Evolutionary conservation across 2,329 filamentous ascomycete species (phyloP).

Genomic region (Fusarium sp.): DNA sequence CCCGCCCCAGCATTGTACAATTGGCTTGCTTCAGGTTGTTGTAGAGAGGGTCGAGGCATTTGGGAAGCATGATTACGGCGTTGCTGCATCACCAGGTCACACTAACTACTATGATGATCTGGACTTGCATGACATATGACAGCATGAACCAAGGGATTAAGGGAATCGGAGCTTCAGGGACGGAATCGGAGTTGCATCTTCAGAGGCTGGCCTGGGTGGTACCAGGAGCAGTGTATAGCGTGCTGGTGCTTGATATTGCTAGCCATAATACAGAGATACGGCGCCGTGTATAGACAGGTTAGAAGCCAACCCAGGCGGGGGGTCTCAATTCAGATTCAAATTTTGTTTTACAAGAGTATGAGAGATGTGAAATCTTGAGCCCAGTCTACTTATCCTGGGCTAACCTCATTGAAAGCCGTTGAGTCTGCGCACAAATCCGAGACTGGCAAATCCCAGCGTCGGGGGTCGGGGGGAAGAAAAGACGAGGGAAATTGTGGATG

Average conservation of each 20-base stretch:
- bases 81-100: slow-evolving; percentile 49
- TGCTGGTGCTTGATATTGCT: slow-evolving; percentile 39
- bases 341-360: slow-evolving; percentile 3
- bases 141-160: slow-evolving; percentile 41
- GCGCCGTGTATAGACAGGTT: slow-evolving; percentile 37
- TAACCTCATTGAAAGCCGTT: slow-evolving; percentile 19
- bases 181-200: slow-evolving; percentile 43
- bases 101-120: slow-evolving; percentile 40
- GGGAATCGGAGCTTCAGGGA: slow-evolving; percentile 41
- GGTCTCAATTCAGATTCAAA: slow-evolving; percentile 19
- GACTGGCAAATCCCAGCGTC: slow-evolving; percentile 30
- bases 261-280: slow-evolving; percentile 37
- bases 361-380: background rate
- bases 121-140: slow-evolving; percentile 46
- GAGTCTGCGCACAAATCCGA: slow-evolving; percentile 18
- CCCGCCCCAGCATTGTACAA: slow-evolving; percentile 46
- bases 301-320: slow-evolving; percentile 30
- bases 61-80: slow-evolving; percentile 52
- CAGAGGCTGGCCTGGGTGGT: slow-evolving; percentile 36
- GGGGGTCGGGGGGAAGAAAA: slow-evolving; percentile 45
- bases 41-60: slow-evolving; percentile 48
- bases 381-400: background rate
- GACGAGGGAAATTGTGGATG: slow-evolving; percentile 35
- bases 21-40: slow-evolving; percentile 45
- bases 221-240: slow-evolving; percentile 23